Base-by-base conservation (phyloP, 169 alveolate genomes). In the Cryptosporidium parvum region DNA sequence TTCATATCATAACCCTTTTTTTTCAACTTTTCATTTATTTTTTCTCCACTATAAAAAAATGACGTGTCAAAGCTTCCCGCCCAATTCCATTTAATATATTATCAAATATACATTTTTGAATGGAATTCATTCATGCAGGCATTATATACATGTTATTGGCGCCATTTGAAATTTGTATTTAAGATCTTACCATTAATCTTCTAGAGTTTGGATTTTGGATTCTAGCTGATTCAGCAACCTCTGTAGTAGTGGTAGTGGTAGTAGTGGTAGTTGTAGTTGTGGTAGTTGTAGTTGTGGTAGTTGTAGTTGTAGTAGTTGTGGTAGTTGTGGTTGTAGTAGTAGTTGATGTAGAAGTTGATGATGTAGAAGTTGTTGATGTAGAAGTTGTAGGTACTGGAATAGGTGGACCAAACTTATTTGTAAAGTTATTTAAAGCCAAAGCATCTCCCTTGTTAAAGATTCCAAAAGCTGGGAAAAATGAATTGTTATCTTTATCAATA, bases 391-490 rank as follows among this genome's bases (percentile, higher is more conserved):
- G 14, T 9, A 31, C 3, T 8, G 59, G 33, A n/a, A 29, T 70
- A 6, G 59, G 33, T 44, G 67, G 67, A 16, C 23, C 23, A 14
- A 45, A 61, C 26, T 80, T 80, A n/a, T 48, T 53, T 33, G 86
- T 56, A 29, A 73, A 70, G 51, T 70, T 45, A 51, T 51, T 58
- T 26, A 70, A 70, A 26, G 44, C 3, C 14, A 70, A 51, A 48
- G 52, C 85, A 7, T 70, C 62, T n/a, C 58, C 58, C 44, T 48
- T 70, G 51, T 65, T 70, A 10, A 70, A 70, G 7, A 70, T 42
- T 44, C 80, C 80, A 44, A 62, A 80, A 9, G 89, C 80, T 14
- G 89, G 65, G 23, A 59, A 65, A 51, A 80, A 80, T 23, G 89
- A 45, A 26, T 39, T 62, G 29, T 65, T 67, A 14, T 59, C 73